These are phyloP conservation scores for Beta vulgaris DNA, from an alignment of 148 eudicot species.

Conservation along the genomic window DNA sequence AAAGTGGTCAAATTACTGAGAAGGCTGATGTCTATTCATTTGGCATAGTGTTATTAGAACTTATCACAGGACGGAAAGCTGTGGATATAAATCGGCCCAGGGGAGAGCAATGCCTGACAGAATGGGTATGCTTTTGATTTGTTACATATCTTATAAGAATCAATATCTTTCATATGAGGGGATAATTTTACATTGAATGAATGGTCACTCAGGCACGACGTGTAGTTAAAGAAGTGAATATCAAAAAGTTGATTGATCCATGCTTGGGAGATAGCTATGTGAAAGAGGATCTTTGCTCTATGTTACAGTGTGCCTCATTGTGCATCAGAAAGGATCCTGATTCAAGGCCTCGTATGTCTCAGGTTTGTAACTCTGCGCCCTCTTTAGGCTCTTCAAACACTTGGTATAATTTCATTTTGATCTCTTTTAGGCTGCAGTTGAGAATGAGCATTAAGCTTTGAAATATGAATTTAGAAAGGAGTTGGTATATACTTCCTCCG, in stretches of 20 bases:
- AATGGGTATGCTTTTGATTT: slow-evolving; percentile 57
- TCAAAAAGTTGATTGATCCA: slow-evolving; percentile 67
- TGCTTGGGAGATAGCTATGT: slow-evolving; percentile 42
- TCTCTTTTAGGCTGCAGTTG: neutral
- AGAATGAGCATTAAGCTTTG: neutral
- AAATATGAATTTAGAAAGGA: neutral
- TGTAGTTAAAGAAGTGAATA: slow-evolving; percentile 46
- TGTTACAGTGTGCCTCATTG: slow-evolving; percentile 77
- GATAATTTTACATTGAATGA: neutral
- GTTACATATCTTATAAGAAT: neutral
- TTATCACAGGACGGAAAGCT: slow-evolving; percentile 84
- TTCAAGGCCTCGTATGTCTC: slow-evolving; percentile 91
- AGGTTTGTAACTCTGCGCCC: slow-evolving; percentile 44
- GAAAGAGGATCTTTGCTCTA: slow-evolving; percentile 56
- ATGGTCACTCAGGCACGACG: slow-evolving; percentile 67
- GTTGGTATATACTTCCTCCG: neutral
- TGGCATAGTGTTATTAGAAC: slow-evolving; percentile 77
- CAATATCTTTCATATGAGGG: neutral
- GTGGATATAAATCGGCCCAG: slow-evolving; percentile 73
- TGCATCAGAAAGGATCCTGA: slow-evolving; percentile 73
- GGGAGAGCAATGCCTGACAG: slow-evolving; percentile 82
- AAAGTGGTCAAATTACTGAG: slow-evolving; percentile 85
- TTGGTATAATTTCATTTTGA: neutral
- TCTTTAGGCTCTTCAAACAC: neutral
- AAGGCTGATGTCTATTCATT: slow-evolving; percentile 91